A percentile compares a stretch with the other conserved stretches of the same genome.
Evolutionary conservation across 306 rosid species (phyloP).

Genomic region (Castanea sativa): DNA sequence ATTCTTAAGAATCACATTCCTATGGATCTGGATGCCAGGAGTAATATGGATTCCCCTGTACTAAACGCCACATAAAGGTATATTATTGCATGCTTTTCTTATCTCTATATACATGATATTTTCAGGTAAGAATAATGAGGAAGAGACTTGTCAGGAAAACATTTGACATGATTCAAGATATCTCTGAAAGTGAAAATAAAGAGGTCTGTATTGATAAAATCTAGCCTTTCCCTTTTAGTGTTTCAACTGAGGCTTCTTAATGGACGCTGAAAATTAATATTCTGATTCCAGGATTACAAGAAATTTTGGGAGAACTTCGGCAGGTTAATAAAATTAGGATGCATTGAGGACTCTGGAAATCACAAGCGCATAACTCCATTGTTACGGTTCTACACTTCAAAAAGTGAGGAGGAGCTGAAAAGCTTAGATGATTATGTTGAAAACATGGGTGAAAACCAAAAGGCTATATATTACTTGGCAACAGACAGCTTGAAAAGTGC

Average conservation of each 20-base stretch:
- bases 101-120: conserved; percentile 7
- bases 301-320: conserved; percentile 99
- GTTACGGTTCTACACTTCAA: conserved; percentile 86
- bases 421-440: conserved; percentile 94
- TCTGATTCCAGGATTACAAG: conserved; percentile 75
- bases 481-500: conserved; percentile 98
- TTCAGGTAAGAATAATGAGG: conserved; percentile 97
- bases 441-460: conserved; percentile 91
- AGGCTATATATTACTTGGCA: conserved; percentile 92
- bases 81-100: not conserved
- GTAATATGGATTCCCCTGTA: no score
- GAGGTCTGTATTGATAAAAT: conserved; percentile 53
- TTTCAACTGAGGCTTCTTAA: conserved; percentile 16
- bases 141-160: conserved; percentile 96
- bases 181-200: conserved; percentile 81
- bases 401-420: conserved; percentile 82
- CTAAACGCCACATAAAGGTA: not conserved
- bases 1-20: no score
- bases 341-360: conserved; percentile 89
- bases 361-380: conserved; percentile 95
- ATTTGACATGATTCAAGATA: conserved; percentile 97
- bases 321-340: conserved; percentile 85
- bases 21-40: no score
- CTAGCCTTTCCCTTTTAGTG: conserved; percentile 2
- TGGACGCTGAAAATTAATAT: conserved; percentile 8